These are phyloP conservation scores for Oryza brachyantha DNA, from an alignment of 176 grass and related monocot genomes.

Conservation along the genomic window DNA sequence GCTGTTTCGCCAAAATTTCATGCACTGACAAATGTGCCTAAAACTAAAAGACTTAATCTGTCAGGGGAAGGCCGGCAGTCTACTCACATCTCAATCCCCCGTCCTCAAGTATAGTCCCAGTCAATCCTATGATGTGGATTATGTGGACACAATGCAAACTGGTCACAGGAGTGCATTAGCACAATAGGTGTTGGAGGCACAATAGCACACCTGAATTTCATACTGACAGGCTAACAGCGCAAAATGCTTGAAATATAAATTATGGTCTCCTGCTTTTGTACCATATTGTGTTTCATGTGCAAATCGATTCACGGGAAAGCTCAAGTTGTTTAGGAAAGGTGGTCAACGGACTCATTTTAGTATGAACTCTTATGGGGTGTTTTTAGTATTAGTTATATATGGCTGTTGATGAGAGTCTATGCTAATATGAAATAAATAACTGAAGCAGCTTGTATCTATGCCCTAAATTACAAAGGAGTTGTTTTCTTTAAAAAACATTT, in stretches of 20 bases:
- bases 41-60: not conserved
- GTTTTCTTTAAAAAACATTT: conserved; percentile 9
- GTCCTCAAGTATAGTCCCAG: conserved; percentile 11
- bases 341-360: not conserved
- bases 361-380: not conserved
- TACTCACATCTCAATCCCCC: conserved; percentile 12
- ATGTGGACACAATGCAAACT: not conserved
- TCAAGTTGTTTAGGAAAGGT: conserved; percentile 9
- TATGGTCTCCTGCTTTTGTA: not conserved
- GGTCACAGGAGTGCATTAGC: not conserved
- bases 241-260: conserved; percentile 12
- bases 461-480: conserved; percentile 11
- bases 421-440: not conserved
- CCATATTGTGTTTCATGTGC: not conserved
- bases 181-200: conserved; percentile 8
- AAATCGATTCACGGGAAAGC: conserved; percentile 11
- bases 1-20: conserved; percentile 13
- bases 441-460: not conserved
- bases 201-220: not conserved
- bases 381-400: conserved; percentile 26
- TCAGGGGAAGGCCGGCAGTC: not conserved
- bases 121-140: not conserved
- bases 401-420: conserved; percentile 13
- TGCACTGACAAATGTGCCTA: not conserved
- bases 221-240: not conserved